Evolutionary conservation across 2,329 filamentous ascomycete species (phyloP).

Genomic region (Lasiodiplodia theobromae): DNA sequence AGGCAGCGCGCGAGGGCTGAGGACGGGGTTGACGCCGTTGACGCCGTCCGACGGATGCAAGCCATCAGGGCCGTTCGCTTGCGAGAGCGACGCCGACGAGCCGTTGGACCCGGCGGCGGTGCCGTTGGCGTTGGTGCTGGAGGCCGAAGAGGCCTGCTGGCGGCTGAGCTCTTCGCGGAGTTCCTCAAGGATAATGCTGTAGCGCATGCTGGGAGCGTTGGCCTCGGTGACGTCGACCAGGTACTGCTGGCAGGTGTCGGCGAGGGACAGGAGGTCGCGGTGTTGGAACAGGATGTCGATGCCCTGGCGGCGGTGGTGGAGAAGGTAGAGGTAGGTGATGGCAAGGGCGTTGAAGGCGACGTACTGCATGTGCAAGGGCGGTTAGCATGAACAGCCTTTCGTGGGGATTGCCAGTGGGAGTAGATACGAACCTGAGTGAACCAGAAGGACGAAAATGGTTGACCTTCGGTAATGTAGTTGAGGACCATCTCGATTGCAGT

Average conservation of each 20-base stretch:
- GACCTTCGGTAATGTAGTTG: conserved; percentile 24
- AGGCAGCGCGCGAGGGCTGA: neutral
- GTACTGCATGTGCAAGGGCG: conserved; percentile 42
- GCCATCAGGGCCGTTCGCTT: neutral
- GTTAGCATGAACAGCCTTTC: neutral
- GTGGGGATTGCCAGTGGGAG: too few species aligned
- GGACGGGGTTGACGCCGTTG: neutral
- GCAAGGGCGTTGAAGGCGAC: conserved; percentile 58
- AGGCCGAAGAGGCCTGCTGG: neutral
- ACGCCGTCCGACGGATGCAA: neutral
- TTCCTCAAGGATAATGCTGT: conserved; percentile 24
- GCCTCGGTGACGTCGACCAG: conserved; percentile 48
- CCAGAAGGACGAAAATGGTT: conserved; percentile 54
- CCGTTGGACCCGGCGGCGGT: neutral
- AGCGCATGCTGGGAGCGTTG: conserved; percentile 23
- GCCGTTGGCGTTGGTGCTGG: neutral
- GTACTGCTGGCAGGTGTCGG: conserved; percentile 55
- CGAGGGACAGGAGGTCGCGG: conserved; percentile 47
- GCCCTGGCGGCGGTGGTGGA: conserved; percentile 33
- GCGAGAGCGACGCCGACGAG: neutral
- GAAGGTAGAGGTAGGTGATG: conserved; percentile 58
- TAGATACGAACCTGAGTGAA: conserved; percentile 45
- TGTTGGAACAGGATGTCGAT: conserved; percentile 16
- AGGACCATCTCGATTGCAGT: conserved; percentile 46
- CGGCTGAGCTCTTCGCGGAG: conserved; percentile 19